phyloP scores from a whole-genome alignment of 768 basidiomycete species.

The Porphyrellus cyaneotinctus region DNA sequence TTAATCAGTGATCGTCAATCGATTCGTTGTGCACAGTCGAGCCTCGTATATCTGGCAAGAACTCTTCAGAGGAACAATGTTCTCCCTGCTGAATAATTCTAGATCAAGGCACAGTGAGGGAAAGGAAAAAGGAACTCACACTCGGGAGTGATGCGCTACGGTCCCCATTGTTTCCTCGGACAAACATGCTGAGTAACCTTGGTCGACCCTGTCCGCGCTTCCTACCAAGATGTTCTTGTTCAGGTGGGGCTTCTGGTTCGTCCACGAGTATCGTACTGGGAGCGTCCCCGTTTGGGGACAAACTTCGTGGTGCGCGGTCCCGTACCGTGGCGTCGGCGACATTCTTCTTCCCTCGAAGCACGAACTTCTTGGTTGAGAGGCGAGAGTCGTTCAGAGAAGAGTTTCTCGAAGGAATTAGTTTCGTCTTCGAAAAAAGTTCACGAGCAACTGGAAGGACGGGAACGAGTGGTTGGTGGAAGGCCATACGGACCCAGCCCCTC shows the following conservation, averaged over 20 bases:
- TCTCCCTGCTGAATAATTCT: constrained; percentile 3
- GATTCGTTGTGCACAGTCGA: constrained; percentile 5
- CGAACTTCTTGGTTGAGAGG: constrained; percentile 18
- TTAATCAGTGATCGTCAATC: constrained; percentile 6
- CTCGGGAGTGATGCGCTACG: neutral
- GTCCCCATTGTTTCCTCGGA: constrained; percentile 20
- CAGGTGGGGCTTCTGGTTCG: constrained; percentile 38
- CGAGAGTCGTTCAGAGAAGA: constrained; percentile 28
- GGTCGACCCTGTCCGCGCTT: constrained; percentile 27
- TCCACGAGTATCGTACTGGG: constrained; percentile 30
- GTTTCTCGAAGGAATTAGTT: constrained; percentile 50
- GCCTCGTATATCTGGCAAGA: neutral
- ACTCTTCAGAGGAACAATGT: constrained; percentile 3
- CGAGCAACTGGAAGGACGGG: constrained; percentile 77
- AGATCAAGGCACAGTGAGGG: neutral
- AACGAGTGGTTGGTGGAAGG: constrained; percentile 73
- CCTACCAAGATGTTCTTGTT: constrained; percentile 11
- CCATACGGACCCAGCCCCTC: constrained; percentile 82
- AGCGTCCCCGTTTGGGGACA: constrained; percentile 18
- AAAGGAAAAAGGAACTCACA: constrained; percentile 10
- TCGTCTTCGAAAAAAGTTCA: constrained; percentile 74
- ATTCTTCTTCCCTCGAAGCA: constrained; percentile 18
- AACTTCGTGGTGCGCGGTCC: constrained; percentile 13
- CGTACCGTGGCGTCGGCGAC: constrained; percentile 11
- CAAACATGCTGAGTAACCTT: constrained; percentile 29